Percentiles rank a stretch among this genome's conserved stretches.
These are phyloP conservation scores for Diaporthe capsici DNA, from an alignment of 2,329 filamentous ascomycete genomes.

Conservation along the genomic window DNA sequence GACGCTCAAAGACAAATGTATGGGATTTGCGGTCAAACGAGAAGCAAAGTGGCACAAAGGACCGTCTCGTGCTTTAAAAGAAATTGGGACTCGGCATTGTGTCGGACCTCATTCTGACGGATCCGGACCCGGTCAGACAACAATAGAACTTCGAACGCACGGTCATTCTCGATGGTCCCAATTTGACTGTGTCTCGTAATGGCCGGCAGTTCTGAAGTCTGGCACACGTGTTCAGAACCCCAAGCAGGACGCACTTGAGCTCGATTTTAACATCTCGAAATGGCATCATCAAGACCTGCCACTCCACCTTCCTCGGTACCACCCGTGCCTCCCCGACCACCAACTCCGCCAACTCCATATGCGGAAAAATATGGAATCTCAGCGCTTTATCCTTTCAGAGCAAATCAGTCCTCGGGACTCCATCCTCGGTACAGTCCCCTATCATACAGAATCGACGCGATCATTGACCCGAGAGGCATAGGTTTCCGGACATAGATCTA, in stretches of 20 bases:
- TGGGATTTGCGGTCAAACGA: no score
- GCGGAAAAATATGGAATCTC: neutral
- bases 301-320: neutral
- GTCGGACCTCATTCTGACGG: neutral
- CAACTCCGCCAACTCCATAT: neutral
- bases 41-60: neutral
- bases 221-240: no score
- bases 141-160: neutral
- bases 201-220: neutral
- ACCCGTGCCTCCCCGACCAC: neutral
- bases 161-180: neutral
- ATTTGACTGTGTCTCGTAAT: neutral
- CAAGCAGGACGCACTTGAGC: neutral
- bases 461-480: neutral
- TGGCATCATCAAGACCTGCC: neutral
- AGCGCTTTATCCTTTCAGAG: neutral
- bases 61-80: neutral
- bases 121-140: constrained; percentile 14
- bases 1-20: neutral
- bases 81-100: neutral
- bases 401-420: neutral
- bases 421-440: neutral
- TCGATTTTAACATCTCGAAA: neutral
- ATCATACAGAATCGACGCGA: no score
- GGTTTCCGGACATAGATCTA: constrained; percentile 1